Conservation (phyloP, 2,329 filamentous ascomycete genomes). For the Anthostomella pinea region DNA sequence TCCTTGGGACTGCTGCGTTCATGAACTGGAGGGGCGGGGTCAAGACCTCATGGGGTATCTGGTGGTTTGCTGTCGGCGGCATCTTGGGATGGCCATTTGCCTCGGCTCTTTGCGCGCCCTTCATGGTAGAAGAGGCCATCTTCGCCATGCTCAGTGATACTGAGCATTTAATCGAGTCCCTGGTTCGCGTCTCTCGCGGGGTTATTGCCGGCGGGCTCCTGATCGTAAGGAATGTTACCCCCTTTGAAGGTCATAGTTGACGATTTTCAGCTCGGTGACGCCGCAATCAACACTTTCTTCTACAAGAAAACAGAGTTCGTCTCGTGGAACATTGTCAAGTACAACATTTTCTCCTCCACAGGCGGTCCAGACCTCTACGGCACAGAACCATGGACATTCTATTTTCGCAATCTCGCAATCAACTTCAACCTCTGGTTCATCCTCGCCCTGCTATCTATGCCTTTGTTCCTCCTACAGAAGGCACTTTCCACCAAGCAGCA, state of each 20-base stretch:
- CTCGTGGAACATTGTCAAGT: slow-evolving; percentile 88
- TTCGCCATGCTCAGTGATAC: slow-evolving; percentile 52
- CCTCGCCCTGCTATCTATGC: slow-evolving; percentile 70
- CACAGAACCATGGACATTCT: slow-evolving; percentile 96
- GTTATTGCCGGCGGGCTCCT: slow-evolving; percentile 62
- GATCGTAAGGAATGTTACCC: slow-evolving; percentile 52
- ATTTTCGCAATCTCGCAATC: slow-evolving; percentile 82
- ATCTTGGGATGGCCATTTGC: slow-evolving; percentile 95
- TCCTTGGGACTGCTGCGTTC: slow-evolving; percentile 83
- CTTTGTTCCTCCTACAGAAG: slow-evolving; percentile 73
- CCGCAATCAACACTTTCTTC: slow-evolving; percentile 75
- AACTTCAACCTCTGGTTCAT: slow-evolving; percentile 97
- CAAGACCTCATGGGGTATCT: slow-evolving; percentile 78
- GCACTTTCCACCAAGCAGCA: slow-evolving; percentile 58
- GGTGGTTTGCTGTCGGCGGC: slow-evolving; percentile 85
- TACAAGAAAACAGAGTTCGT: slow-evolving; percentile 77
- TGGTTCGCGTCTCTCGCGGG: slow-evolving; percentile 65
- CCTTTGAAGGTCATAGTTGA: slow-evolving; percentile 8
- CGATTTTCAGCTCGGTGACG: slow-evolving; percentile 59
- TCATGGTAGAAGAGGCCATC: slow-evolving; percentile 73
- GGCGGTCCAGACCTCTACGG: slow-evolving; percentile 91
- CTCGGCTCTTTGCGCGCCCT: slow-evolving; percentile 75
- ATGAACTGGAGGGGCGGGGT: slow-evolving; percentile 83
- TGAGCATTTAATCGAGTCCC: slow-evolving; percentile 57
- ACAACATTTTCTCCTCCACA: slow-evolving; percentile 84